Conservation (phyloP, 305 asterid genomes). For the Fraxinus platypoda region DNA sequence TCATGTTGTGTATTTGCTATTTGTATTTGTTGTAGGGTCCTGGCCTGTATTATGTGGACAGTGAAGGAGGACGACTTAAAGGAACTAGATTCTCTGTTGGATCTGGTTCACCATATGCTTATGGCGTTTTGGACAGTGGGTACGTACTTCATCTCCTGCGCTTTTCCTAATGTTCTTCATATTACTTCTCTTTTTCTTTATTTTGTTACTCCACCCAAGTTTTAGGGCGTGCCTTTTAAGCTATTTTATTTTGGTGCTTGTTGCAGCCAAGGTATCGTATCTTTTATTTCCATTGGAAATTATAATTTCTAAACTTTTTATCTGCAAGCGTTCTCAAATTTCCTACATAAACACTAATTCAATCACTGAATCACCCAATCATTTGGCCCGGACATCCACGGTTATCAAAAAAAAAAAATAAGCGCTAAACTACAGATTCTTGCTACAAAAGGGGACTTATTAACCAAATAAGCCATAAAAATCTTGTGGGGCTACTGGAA, state of each 20-base stretch:
- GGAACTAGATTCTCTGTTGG: slow-evolving; percentile 94
- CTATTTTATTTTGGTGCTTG: not conserved
- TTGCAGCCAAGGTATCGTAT: not conserved
- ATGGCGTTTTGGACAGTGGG: slow-evolving; percentile 96
- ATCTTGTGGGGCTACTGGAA: not conserved
- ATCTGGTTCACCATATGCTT: slow-evolving; percentile 95
- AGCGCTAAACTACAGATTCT: not conserved
- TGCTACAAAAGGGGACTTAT: not conserved
- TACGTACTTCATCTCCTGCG: slow-evolving; percentile 29
- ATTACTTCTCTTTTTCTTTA: not conserved
- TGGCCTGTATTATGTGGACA: slow-evolving; percentile 28
- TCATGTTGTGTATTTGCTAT: not conserved
- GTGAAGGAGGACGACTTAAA: slow-evolving; percentile 96
- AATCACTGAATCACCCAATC: not conserved
- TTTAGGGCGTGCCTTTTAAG: not conserved
- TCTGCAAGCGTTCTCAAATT: not conserved
- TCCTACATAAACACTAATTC: not conserved
- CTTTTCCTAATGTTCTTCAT: not conserved
- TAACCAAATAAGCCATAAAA: not conserved
- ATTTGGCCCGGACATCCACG: too few species aligned
- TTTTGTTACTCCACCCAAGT: not conserved
- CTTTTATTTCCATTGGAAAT: not conserved
- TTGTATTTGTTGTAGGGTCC: slow-evolving; percentile 65
- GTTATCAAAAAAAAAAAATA: too few species aligned
- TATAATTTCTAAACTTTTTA: not conserved